Base-by-base conservation (phyloP, 768 basidiomycete genomes). In the Rhizopogon vesiculosus region DNA sequence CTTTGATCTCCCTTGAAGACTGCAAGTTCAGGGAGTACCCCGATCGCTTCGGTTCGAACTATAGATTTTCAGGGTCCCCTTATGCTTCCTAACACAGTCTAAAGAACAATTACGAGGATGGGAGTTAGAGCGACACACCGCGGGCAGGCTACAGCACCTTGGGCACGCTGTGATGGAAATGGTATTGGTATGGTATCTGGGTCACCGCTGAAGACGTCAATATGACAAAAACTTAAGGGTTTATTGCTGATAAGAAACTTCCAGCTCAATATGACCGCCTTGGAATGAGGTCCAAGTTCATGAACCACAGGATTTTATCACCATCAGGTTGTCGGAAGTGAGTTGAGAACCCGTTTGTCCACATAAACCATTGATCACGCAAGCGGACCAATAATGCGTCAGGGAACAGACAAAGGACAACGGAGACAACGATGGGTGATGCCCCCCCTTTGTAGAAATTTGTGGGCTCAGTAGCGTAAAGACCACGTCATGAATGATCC, bases 21-120 rank as follows among this genome's bases (percentile, higher is more conserved):
- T 18, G 35, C 35, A 16, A 49, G 22, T 38, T 49, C 48, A 49
- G 48, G 48, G 48, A 49, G 22, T 19, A 49, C 48, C 48, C 33
- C 22, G 48, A 38, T 46, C 45, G 12, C 18, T 46, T 46, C 18
- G 31, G 25, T 13, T 33, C 38, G 22, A 16, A 16, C 35, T 22
- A 22, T 38, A 49, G 48, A 49, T 49, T 49, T 49, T 49, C 48
- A 49, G 48, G 48, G 48, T 49, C 42, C 12, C 33, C 15, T 22
- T 10, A 49, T 25, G 48, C 48, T 49, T 49, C 48, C 33, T 9
- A 35, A 31, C 13, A 48, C 45, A 46, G 31, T 33, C 46, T 49
- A 18, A 29, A 49, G 39, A 38, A 38, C 33, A 19, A 33, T 33
- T 22, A 29, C 46, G 46, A 42, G n/a, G 35, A 49, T 35, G 33